Conservation (phyloP, 192 early-diverging fungal species). For the Coemansia sp. region DNA sequence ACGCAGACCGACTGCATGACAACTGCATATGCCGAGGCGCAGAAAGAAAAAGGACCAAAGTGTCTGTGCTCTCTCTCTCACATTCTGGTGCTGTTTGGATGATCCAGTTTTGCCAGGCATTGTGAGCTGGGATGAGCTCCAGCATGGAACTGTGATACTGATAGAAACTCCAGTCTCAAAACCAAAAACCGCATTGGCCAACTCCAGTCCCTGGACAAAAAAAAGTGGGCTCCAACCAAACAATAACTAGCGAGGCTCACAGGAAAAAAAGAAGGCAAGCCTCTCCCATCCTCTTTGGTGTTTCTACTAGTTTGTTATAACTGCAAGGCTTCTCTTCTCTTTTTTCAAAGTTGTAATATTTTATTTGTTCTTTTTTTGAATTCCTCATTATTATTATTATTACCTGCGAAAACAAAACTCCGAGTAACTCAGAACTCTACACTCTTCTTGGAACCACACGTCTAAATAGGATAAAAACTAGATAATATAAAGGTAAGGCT, state of each 20-base stretch:
- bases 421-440: background rate
- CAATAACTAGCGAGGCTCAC: background rate
- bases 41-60: background rate
- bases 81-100: background rate
- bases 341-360: background rate
- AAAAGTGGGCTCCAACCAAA: background rate
- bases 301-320: background rate
- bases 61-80: conserved; percentile 3
- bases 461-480: background rate
- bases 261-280: background rate
- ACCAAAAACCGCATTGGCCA: background rate
- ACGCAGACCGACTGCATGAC: conserved; percentile 4
- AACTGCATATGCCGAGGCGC: background rate
- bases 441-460: background rate
- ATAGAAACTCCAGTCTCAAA: background rate
- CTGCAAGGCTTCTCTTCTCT: background rate
- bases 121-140: background rate
- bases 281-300: background rate
- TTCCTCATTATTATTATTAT: background rate
- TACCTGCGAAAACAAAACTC: background rate
- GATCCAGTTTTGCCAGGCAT: background rate
- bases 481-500: background rate
- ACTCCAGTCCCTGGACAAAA: background rate
- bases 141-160: background rate
- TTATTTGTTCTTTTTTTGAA: background rate